Evolutionary conservation across 2,329 filamentous ascomycete species (phyloP), one percentile per base, ranked within the genome.

Genomic region (Cryphonectria parasitica): DNA sequence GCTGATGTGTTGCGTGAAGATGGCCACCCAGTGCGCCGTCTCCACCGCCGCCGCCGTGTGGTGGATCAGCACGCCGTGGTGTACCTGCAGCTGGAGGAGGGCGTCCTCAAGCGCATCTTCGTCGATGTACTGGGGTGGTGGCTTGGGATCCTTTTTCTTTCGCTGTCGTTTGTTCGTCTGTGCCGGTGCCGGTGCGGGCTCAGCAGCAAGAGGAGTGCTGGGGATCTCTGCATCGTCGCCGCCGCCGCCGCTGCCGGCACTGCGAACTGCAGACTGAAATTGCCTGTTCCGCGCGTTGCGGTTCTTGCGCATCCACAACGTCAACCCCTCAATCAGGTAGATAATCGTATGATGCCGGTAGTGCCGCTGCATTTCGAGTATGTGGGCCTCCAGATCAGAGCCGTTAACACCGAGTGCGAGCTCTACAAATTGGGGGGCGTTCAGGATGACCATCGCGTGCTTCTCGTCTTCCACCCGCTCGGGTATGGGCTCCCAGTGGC

Each of bases 1-100:
- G 10, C 91, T 92, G 64, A 95, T 90, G 77, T 95, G 91, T 76
- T 94, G 91, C 0, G 93, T 95, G 75, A 95, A 93, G 45, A 87
- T 84, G 41, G 86, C 83, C 41, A 95, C 89, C 90, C 92, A 93
- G 74, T 91, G 87, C 1, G 91, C 91, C 1, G 91, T 92, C 75
- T 94, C 91, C 0, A 87, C 77, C 0, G 86, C 76, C 2, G 82
- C 80, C 19, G 79, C 80, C 0, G 91, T 92, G 77, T 95, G 91
- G 77, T 94, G 91, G 61, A 95, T 89, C 4, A 93, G 81, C 31
- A 87, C 87, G 6, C 83, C 82, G 78, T 95, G 89, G 34, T 86
- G 79, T 7, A 95, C 85, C 78, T 95, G 92, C 5, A 95, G 81
- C 22, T 87, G 83, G 15, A 95, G 82, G 3, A 95, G 82, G 5